Percentiles rank a stretch among this genome's conserved stretches.
Evolutionary conservation across 2,329 filamentous ascomycete genomes (phyloP).

Genomic region (Lasiodiplodia hormozganensis): DNA sequence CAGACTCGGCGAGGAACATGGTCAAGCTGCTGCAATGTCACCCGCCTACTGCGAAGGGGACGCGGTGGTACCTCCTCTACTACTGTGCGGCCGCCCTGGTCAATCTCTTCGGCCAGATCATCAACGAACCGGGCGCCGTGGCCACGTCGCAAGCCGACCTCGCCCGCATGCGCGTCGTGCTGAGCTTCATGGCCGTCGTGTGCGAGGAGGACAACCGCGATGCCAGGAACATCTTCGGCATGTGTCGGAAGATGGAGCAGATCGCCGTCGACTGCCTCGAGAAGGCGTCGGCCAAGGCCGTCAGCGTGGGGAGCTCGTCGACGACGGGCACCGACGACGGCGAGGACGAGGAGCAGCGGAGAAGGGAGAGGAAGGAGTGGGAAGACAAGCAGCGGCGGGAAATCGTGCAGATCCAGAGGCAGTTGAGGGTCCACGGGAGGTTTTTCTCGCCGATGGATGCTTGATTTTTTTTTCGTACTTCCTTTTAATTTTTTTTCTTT

Average conservation of each 20-base stretch:
- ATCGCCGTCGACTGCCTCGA: background rate
- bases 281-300: background rate
- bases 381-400: background rate
- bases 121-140: background rate
- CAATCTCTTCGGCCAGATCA: background rate
- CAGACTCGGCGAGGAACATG: background rate
- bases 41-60: background rate
- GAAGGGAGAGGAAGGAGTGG: too few species aligned
- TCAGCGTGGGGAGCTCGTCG: background rate
- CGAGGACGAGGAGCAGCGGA: background rate
- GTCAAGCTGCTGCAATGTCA: background rate
- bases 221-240: background rate
- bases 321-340: background rate
- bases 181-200: background rate
- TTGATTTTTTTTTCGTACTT: background rate
- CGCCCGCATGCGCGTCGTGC: background rate
- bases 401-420: background rate
- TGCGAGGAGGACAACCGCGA: conserved; percentile 5
- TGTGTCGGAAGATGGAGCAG: conserved; percentile 1
- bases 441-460: background rate
- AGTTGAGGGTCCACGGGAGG: background rate
- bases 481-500: too few species aligned
- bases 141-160: background rate
- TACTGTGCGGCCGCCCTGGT: conserved; percentile 9
- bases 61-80: conserved; percentile 8